Evolutionary conservation across 805 yeast species (phyloP), one percentile per base, ranked within the genome.

Genomic region (Candida mattraensis): DNA sequence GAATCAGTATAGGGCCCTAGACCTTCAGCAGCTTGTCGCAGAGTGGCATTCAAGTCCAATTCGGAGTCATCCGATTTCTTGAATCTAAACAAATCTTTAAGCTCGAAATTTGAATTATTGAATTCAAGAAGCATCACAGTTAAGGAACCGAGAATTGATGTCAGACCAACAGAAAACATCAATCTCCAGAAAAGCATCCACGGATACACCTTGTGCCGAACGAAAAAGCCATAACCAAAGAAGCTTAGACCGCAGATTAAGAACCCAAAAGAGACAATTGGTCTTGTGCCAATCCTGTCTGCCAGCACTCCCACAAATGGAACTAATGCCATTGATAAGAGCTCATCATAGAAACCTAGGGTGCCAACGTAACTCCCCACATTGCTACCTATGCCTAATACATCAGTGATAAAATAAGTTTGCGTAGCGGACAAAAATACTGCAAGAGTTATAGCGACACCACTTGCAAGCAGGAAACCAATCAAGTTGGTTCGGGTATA

Each of bases 301-400:
- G 77, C 69, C 18, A 78, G 49, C 0, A 82, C 73, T 3, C 89
- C 91, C 44, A 80, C 60, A 15, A 80, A 56, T 0, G 89, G 88
- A 9, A 83, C 71, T 12, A 69, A 47, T 0, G 67, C 30, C 33
- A 82, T 70, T 5, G 77, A 66, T 0, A 76, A 58, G 7, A 80
- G 39, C 52, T 83, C 88, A 53, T 82, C 88, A 12, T 69, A 71
- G 26, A 78, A 70, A 1, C 77, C 76, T 19, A 75, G 50, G 2
- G 68, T 58, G 0, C 79, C 78, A 18, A 72, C 68, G 35, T 67
- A 67, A 24, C 66, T 61, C 9, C 79, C 79, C 39, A 55, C 55
- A 11, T 48, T 49, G 5, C 40, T 31, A 4, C 55, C 51, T 6
- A 52, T 52, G 9, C 56, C 54, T 19, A 59, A 31, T 2, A 48